Evolutionary conservation across 2,329 filamentous ascomycete genomes (phyloP).

Genomic region (Zalaria sp.): DNA sequence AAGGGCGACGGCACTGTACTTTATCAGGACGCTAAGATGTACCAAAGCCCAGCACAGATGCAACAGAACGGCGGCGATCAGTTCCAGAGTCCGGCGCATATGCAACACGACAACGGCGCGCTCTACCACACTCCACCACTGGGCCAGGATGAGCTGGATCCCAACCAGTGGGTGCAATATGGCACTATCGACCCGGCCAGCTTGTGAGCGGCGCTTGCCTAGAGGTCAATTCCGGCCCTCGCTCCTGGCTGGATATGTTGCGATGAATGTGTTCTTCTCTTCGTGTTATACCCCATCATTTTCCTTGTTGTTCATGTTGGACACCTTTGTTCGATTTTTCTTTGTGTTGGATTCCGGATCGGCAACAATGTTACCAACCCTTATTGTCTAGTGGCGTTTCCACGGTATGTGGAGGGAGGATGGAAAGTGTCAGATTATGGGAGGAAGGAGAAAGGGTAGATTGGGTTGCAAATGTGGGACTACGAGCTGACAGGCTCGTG

Average conservation of each 20-base stretch:
- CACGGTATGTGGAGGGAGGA: neutral
- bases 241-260: neutral
- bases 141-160: slow-evolving; percentile 22
- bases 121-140: slow-evolving; percentile 16
- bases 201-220: slow-evolving; percentile 19
- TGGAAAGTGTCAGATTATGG: neutral
- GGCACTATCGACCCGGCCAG: slow-evolving; percentile 32
- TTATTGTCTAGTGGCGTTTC: neutral
- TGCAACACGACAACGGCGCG: slow-evolving; percentile 2
- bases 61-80: slow-evolving; percentile 17
- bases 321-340: neutral
- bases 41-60: slow-evolving; percentile 22
- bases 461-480: neutral
- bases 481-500: too few relatives aligned
- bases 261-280: neutral
- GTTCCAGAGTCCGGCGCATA: slow-evolving; percentile 12
- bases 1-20: slow-evolving; percentile 20
- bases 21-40: slow-evolving; percentile 28
- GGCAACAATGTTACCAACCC: neutral
- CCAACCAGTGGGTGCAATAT: slow-evolving; percentile 32
- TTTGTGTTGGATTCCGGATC: neutral
- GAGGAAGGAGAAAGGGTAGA: neutral
- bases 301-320: neutral
- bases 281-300: slow-evolving; percentile 1
- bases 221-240: neutral